Evolutionary conservation across 805 yeast species (phyloP).

Genomic region (Cyberlindnera samutprakarnensis): DNA sequence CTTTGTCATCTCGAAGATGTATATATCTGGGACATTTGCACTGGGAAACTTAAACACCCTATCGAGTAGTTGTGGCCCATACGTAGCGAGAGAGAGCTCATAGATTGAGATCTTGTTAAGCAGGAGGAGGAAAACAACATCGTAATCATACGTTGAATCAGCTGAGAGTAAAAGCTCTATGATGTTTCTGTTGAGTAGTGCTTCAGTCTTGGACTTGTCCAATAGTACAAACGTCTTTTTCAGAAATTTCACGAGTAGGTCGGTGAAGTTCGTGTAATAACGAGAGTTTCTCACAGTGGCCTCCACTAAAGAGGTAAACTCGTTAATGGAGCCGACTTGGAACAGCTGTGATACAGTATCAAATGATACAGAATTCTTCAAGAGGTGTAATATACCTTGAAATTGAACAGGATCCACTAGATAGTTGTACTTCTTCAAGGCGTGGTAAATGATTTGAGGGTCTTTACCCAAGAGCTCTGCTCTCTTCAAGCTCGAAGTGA

Average conservation of each 20-base stretch:
- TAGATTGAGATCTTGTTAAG: slow-evolving; percentile 19
- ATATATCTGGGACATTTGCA: slow-evolving; percentile 9
- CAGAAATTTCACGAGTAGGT: slow-evolving; percentile 11
- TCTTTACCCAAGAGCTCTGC: slow-evolving; percentile 4
- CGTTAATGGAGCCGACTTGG: slow-evolving; percentile 2
- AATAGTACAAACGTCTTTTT: slow-evolving; percentile 17
- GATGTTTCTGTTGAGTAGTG: slow-evolving; percentile 5
- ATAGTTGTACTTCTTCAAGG: slow-evolving; percentile 12
- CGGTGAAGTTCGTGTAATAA: slow-evolving; percentile 18
- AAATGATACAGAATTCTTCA: slow-evolving; percentile 12
- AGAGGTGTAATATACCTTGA: slow-evolving; percentile 19
- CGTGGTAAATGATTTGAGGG: slow-evolving; percentile 10
- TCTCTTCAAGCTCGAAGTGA: slow-evolving; percentile 12
- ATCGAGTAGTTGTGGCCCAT: slow-evolving; percentile 1
- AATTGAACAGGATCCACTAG: slow-evolving; percentile 20
- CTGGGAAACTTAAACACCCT: slow-evolving; percentile 11
- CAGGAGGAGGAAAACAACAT: slow-evolving; percentile 7
- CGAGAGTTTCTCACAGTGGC: slow-evolving; percentile 16
- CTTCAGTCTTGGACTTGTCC: slow-evolving; percentile 4
- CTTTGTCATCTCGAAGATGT: slow-evolving; percentile 21
- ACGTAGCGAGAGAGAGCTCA: slow-evolving; percentile 3
- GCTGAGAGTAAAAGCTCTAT: slow-evolving; percentile 4
- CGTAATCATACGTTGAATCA: slow-evolving; percentile 10
- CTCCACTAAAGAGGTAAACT: slow-evolving; percentile 12
- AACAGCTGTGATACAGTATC: slow-evolving; percentile 13